Base-by-base conservation (phyloP, 306 rosid genomes). In the Arachis hypogaea region DNA sequence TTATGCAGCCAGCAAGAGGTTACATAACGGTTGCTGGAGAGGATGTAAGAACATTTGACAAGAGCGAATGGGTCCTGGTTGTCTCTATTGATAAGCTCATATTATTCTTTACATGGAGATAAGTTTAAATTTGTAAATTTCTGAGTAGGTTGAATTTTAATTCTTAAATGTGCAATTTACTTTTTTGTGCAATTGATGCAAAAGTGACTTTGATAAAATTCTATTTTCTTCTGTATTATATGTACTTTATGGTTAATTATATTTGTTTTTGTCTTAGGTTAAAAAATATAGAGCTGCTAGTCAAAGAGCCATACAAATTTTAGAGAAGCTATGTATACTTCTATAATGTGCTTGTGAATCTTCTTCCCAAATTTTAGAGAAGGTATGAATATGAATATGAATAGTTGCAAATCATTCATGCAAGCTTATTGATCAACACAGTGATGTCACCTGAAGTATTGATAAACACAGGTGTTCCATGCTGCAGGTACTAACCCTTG, bases 1-100 rank as follows among this genome's bases (percentile, higher is more conserved):
- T 69, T 76, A 68, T 88, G 84, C 87, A 94, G 98, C 95, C 98
- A 74, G 71, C 84, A 69, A 77, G 50, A 74, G 98, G 98, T 63
- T 85, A 87, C 68, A 88, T 94, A 72, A 91, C 90, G 66, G 96
- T 94, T 80, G 93, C 83, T 18, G 95, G 86, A 71, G 98, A 94
- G 76, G 98, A 94, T 83, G 81, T 88, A 65, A 91, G 96, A 47
- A 85, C 95, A 80, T 89, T 94, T 83, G 96, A 94, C 86, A 94
- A 94, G 86, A 89, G 86, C 8, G 97, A 91, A 88, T 93, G 98
- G 98, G 94, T 97, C 59, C 86, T 84, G 42, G 87, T 85, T 54
- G 86, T 94, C 59, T 89, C 97, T 12, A 85, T 88, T 45, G 66
- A 30, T 4, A n/a, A 33, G 36, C 46, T 52, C 22, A 7, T 58